Evolutionary conservation across 2,329 filamentous ascomycete species (phyloP), one percentile per base, ranked within the genome.

Genomic region (Cladosporium cucumerinum): DNA sequence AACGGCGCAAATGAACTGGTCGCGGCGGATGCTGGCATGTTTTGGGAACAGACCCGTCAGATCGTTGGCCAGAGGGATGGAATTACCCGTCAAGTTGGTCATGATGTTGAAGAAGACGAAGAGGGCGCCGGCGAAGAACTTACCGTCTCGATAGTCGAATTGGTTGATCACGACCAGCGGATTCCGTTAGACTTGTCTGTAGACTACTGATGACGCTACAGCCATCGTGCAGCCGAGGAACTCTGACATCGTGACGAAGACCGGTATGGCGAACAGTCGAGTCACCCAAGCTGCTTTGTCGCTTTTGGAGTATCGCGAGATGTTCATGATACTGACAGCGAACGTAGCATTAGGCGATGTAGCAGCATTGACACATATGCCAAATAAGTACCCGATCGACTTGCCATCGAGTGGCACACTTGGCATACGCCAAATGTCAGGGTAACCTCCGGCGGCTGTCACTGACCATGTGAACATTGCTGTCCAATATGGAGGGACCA

Each of bases 391-490:
- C 1, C 82, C 92, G 3, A 97, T 82, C 0, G 84, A 83, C 66
- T 85, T 89, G 30, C 93, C 93, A 5, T 86, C 78, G 7, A 86
- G 77, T 3, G 80, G 86, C 55, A 85, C 84, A 0, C 54, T 57
- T 84, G 80, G 74, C 94, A 89, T 65, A 87, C 82, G 26, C 97
- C 84, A 69, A 97, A 92, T 1, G 92, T 92, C 1, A 93, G 93
- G 65, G 93, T 84, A 0, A 92, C 93, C 51, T 92, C 86, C 36
- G 93, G 93, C 30, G 90, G 86, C 43, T 91, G 87, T 34, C 1
- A 96, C 83, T 2, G 91, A 86, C 93, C 93, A 97, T 72, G 92
- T 89, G 76, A 97, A 90, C 77, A 95, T 95, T 18, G 90, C 87
- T 59, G 97, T 82, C 59, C 90, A 92, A 21, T 92, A 92, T 39